Evolutionary conservation across 2,329 filamentous ascomycete genomes (phyloP), one percentile per base, ranked within the genome.

Genomic region (Aspergillus novoparasiticus): DNA sequence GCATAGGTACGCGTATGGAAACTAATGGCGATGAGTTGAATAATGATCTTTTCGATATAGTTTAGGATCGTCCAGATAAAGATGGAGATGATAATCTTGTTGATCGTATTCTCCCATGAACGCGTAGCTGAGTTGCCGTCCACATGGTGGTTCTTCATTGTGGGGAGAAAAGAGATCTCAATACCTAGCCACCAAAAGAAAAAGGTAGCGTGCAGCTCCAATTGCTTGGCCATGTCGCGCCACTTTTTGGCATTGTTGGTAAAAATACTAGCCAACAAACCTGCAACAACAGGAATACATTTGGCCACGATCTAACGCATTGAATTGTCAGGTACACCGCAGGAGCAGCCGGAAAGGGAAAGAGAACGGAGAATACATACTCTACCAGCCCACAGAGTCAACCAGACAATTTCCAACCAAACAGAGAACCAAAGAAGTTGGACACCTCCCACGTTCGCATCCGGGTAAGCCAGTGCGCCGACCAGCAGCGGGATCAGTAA

Each of bases 181-280:
- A 96, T 87, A 19, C 91, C 91, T 14, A 98, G 83, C 86, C 92
- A 90, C 94, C 94, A 98, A 68, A 97, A 89, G 78, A 97, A 97
- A 4, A 97, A 78, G 0, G 93, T 93, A 0, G 89, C 89, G 14
- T 93, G 92, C 0, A 98, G 80, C 76, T 98, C 94, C 53, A 98
- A 85, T 70, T 93, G 89, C 63, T 89, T 89, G 23, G 92, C 93
- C 75, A 97, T 88, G 71, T 96, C 94, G 72, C 89, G 89, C 94
- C 94, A 97, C 75, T 97, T 97, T 81, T 95, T 96, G 72, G 88
- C 85, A 69, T 92, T 94, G 75, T 93, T 95, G 19, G 94, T 95
- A 72, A 93, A 89, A 6, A 94, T 82, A 71, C 89, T 92, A 6
- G 92, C 89, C 19, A 91, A 62, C 1, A 90, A 70, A 1, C 87